Percentiles rank a stretch among this genome's conserved stretches.
Evolutionary conservation across 257 asterid genomes (phyloP).

Genomic region (Solanum sejunctum): DNA sequence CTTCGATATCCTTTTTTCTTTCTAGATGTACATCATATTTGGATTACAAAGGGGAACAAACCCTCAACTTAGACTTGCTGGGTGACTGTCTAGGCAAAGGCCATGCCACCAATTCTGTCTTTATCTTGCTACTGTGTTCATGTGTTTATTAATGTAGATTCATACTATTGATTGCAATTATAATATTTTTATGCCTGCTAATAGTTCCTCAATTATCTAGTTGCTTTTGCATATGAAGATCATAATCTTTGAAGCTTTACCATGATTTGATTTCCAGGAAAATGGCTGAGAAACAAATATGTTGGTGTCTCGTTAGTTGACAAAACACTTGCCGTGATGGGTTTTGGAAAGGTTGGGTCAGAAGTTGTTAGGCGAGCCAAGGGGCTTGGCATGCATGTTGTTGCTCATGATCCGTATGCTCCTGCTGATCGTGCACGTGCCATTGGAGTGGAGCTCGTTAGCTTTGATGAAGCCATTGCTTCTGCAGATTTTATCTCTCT

Average conservation of each 20-base stretch:
- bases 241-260: neutral
- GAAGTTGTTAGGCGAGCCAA: constrained; percentile 96
- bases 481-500: constrained; percentile 79
- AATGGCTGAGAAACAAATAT: constrained; percentile 85
- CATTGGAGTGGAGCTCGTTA: constrained; percentile 77
- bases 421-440: constrained; percentile 71
- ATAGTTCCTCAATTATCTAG: neutral
- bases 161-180: neutral
- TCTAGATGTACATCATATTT: neutral
- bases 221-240: neutral
- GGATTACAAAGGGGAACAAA: neutral
- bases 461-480: constrained; percentile 70
- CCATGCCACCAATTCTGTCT: neutral
- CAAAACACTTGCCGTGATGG: constrained; percentile 83
- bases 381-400: constrained; percentile 90
- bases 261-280: constrained; percentile 29
- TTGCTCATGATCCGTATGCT: constrained; percentile 90
- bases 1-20: neutral
- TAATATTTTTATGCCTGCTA: neutral
- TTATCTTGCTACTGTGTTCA: neutral
- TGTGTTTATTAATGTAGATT: neutral
- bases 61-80: neutral
- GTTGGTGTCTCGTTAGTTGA: constrained; percentile 96
- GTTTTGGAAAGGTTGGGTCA: constrained; percentile 91
- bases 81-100: neutral